phyloP scores from a whole-genome alignment of 306 rosid species.

The Dryas drummondii region DNA sequence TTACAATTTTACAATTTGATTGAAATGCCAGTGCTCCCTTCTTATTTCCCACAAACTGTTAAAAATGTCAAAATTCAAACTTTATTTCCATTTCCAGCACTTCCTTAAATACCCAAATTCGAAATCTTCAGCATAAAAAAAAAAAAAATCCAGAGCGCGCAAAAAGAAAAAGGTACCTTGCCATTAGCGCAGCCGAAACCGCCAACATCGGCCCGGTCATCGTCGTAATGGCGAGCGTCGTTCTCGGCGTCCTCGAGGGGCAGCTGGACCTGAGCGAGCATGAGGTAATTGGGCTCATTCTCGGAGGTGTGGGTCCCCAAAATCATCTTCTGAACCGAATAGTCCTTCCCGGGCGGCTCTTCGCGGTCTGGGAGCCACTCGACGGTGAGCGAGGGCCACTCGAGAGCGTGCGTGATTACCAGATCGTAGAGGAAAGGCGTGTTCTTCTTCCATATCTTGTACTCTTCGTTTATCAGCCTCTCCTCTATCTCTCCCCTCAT shows the following conservation, averaged over 20 bases:
- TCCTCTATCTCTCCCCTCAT: conserved; percentile 98
- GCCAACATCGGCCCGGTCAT: conserved; percentile 74
- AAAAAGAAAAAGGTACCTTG: conserved; percentile 45
- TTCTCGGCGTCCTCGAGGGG: conserved; percentile 93
- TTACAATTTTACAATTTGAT: neutral
- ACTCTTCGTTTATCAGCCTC: conserved; percentile 89
- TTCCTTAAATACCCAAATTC: neutral
- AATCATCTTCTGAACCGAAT: conserved; percentile 87
- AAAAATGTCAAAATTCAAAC: neutral
- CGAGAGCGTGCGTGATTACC: conserved; percentile 93
- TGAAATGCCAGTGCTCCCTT: neutral
- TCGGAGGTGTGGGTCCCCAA: conserved; percentile 95
- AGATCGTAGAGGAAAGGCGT: conserved; percentile 94
- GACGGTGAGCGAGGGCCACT: conserved; percentile 98
- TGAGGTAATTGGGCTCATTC: conserved; percentile 92
- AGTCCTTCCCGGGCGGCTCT: conserved; percentile 94
- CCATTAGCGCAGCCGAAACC: conserved; percentile 94
- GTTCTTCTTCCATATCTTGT: conserved; percentile 99
- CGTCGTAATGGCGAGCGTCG: conserved; percentile 91
- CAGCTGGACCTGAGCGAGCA: conserved; percentile 96
- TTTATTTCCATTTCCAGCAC: neutral
- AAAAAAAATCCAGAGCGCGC: neutral
- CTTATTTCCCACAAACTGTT: neutral
- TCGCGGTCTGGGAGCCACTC: conserved; percentile 93
- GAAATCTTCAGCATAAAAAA: neutral